phyloP scores from a whole-genome alignment of 228 moss, liverwort and hornwort species.

The Sphagnum magellanicum region DNA sequence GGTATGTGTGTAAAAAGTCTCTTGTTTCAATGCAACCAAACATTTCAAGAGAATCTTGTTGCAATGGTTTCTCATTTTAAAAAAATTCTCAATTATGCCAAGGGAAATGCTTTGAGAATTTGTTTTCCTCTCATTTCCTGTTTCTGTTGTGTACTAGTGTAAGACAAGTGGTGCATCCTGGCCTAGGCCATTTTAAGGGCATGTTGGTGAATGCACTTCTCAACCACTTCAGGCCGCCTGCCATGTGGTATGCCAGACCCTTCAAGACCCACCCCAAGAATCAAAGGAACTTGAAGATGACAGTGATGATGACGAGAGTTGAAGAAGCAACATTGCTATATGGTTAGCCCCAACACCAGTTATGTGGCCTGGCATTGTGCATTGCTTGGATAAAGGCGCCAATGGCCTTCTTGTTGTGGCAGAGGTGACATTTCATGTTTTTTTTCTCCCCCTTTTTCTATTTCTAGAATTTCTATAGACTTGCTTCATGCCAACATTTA shows the following conservation, averaged over 20 bases:
- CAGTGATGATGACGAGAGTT: constrained; percentile 26
- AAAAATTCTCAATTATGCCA: too few relatives aligned
- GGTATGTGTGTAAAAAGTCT: constrained; percentile 36
- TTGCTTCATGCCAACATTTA: too few relatives aligned
- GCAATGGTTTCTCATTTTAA: too few relatives aligned
- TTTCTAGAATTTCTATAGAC: too few relatives aligned
- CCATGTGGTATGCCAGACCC: constrained; percentile 56
- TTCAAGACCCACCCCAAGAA: constrained; percentile 13
- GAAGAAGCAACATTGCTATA: constrained; percentile 18
- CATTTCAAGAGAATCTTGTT: too few relatives aligned
- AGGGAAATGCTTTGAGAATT: too few relatives aligned
- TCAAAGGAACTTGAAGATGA: constrained; percentile 34
- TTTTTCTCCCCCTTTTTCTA: too few relatives aligned
- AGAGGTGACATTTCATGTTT: too few relatives aligned
- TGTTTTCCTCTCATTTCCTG: too few relatives aligned
- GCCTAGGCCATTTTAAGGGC: constrained; percentile 76
- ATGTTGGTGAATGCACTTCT: constrained; percentile 90
- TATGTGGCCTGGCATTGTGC: constrained; percentile 86
- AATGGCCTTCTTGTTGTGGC: constrained; percentile 94
- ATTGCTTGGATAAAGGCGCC: constrained; percentile 90
- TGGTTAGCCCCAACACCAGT: constrained; percentile 77
- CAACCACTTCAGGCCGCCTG: constrained; percentile 73
- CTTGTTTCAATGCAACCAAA: too few relatives aligned
- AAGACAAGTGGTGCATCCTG: constrained; percentile 85
- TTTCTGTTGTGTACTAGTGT: too few relatives aligned